Conservation (phyloP, 176 grass and related monocot genomes). For the Avena atlantica region DNA sequence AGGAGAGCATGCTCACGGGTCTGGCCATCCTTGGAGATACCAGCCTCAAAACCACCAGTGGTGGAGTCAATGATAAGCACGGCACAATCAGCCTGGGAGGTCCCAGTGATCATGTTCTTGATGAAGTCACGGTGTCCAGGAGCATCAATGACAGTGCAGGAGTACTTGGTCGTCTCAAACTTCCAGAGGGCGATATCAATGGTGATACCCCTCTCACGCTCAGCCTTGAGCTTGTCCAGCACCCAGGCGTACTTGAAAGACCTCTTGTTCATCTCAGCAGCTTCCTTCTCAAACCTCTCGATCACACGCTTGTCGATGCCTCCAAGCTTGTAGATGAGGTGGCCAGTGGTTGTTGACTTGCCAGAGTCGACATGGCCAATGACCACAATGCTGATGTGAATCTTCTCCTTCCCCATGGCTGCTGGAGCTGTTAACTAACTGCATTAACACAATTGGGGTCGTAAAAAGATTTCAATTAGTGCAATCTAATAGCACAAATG, state of each 20-base stretch:
- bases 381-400: slow-evolving; percentile 84
- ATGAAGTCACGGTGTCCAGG: slow-evolving; percentile 86
- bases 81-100: slow-evolving; percentile 85
- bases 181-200: slow-evolving; percentile 88
- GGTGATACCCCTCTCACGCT: slow-evolving; percentile 82
- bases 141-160: slow-evolving; percentile 83
- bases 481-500: too few relatives aligned
- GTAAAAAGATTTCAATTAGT: neutral
- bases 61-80: slow-evolving; percentile 84
- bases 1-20: slow-evolving; percentile 85
- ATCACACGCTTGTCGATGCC: slow-evolving; percentile 93
- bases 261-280: slow-evolving; percentile 88
- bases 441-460: neutral
- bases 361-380: slow-evolving; percentile 85
- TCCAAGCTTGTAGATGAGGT: slow-evolving; percentile 86
- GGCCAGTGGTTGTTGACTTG: slow-evolving; percentile 79
- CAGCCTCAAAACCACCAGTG: slow-evolving; percentile 86
- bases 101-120: slow-evolving; percentile 90
- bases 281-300: slow-evolving; percentile 81
- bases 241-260: slow-evolving; percentile 94
- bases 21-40: slow-evolving; percentile 87
- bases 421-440: slow-evolving; percentile 29
- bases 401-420: slow-evolving; percentile 82
- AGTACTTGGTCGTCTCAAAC: slow-evolving; percentile 81
- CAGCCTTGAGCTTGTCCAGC: slow-evolving; percentile 92